Conservation (phyloP, 495 filamentous ascomycete genomes). For the Lindgomyces ingoldianus region DNA sequence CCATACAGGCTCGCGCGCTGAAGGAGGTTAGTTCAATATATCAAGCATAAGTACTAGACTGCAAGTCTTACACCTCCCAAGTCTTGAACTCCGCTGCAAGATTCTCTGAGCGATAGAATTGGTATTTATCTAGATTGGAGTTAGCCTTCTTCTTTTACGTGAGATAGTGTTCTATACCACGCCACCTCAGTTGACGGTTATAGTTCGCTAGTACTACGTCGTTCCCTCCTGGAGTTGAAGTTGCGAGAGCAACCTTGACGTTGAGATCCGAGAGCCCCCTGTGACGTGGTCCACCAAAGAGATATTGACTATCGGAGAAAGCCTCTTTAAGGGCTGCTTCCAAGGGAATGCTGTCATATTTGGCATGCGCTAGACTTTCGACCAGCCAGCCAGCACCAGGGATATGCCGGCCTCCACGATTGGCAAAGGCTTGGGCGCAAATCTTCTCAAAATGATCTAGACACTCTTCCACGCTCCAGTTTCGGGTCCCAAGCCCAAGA, state of each 20-base stretch:
- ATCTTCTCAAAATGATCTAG: not conserved
- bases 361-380: not conserved
- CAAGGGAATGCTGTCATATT: not conserved
- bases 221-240: not conserved
- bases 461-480: not conserved
- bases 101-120: not conserved
- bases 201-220: conserved; percentile 1
- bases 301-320: conserved; percentile 4
- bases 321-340: not conserved
- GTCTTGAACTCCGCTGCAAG: conserved; percentile 1
- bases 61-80: conserved; percentile 6
- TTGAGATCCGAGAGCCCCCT: not conserved
- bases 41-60: not conserved
- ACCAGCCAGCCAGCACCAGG: not conserved
- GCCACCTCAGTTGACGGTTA: not conserved
- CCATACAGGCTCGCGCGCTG: not conserved
- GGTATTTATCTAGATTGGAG: not conserved
- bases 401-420: not conserved
- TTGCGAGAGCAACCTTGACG: not conserved
- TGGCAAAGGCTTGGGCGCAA: not conserved
- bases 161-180: no score
- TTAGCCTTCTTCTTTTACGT: not conserved
- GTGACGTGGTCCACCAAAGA: not conserved
- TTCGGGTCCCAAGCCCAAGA: not conserved
- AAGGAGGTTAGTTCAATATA: not conserved